Evolutionary conservation across 768 basidiomycete species (phyloP), one percentile per base, ranked within the genome.

Genomic region (Scleroderma bovista): DNA sequence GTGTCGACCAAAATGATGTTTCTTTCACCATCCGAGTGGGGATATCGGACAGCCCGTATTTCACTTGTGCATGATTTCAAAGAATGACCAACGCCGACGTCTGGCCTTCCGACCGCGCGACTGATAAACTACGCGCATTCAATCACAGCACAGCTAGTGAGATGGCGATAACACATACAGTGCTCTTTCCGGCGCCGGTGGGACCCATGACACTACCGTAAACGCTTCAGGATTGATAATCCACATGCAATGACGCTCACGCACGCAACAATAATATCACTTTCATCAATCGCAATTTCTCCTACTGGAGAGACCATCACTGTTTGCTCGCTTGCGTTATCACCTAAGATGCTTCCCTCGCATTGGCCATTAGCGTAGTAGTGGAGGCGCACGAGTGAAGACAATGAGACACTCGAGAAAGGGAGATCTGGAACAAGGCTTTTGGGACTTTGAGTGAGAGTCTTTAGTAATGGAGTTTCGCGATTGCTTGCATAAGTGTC

Each of bases 41-140:
- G 48, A 24, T 45, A 24, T 32, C 56, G 46, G 20, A 52, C 44
- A 41, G 59, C 38, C 8, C 56, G 47, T 31, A 67, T 52, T 24
- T 57, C 44, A 13, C 48, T 41, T 20, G 65, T 63, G 48, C 53
- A 60, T 1, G 65, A 65, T 20, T 29, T 36, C 46, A 65, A 47
- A 19, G 54, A 51, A 39, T 63, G 50, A 6, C 44, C 44, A 3
- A 45, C 50, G 4, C n/a, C 13, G 5, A 13, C 19, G 15, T 13
- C 43, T 20, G n/a, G 23, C n/a, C 31, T 26, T 15, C 44, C 50
- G 12, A 17, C 34, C 10, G 50, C 44, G 20, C 9, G 10, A 22
- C 39, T 36, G 32, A 51, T 20, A 29, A 51, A 39, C 50, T 51
- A 22, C 13, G 10, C 23, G 7, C 2, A 6, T 43, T 24, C 41